Base-by-base conservation (phyloP, 345 rosid genomes). In the Linum trigynum region DNA sequence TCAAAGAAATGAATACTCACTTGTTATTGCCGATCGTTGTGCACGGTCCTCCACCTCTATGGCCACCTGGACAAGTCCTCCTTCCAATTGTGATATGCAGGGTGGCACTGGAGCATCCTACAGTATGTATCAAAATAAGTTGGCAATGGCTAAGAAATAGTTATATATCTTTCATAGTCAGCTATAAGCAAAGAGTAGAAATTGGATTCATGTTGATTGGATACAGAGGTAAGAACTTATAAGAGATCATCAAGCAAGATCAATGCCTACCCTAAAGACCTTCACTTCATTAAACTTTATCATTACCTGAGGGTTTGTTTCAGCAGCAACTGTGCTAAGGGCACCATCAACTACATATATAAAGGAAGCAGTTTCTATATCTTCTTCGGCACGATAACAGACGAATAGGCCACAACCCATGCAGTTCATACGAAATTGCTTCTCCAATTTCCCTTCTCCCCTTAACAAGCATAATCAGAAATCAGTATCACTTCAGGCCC, bases 1-100 rank as follows among this genome's bases (percentile, higher is more conserved):
- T 40, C 14, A 51, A 40, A 4, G 3, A 37, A 40, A 15, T 0
- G 16, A 72, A 55, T 32, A 23, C 76, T 89, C 32, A 85, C 96
- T 87, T 69, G 98, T 86, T 71, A 91, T 89, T 69, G 98, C 98
- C 35, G 88, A 92, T 57, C 95, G 89, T 50, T 82, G 96, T 17
- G 98, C 96, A 77, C 89, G 95, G 77, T 86, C 92, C 83, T 87
- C 98, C 70, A 92, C 96, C 81, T 89, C 97, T 69, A 92, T 87
- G 64, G 88, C 97, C 64, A 92, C 92, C 74, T 83, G 98, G 76
- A 89, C 97, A 79, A 90, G 98, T 38, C 97, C 97, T 62, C 96
- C 96, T 67, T 85, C 84, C 61, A 87, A 75, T 68, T 86, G 97
- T 37, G 97, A 92, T 71, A 85, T 89, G 85, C 98, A 87, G 65